These are phyloP conservation scores for Botrytis byssoidea DNA, from an alignment of 2,329 filamentous ascomycete genomes.

Conservation along the genomic window DNA sequence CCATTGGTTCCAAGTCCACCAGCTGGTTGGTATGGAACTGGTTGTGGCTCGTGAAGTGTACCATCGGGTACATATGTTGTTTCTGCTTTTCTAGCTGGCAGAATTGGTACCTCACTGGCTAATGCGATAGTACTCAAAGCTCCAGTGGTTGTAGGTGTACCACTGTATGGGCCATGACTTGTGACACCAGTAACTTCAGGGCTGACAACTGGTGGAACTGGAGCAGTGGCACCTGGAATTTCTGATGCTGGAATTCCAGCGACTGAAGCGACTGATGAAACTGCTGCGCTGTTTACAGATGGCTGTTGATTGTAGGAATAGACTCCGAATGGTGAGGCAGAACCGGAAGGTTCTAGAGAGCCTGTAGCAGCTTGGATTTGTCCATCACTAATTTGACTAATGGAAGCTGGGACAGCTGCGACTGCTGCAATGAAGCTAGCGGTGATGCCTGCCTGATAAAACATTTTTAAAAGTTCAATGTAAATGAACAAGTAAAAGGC, in stretches of 20 bases:
- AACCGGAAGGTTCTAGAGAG: neutral
- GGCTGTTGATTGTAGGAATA: conserved; percentile 34
- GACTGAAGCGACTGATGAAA: conserved; percentile 30
- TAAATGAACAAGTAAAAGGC: neutral
- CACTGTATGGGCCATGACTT: conserved; percentile 67
- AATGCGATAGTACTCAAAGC: conserved; percentile 60
- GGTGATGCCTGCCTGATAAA: conserved; percentile 12
- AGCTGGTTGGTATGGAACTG: conserved; percentile 44
- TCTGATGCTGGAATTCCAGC: conserved; percentile 33
- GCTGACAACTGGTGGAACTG: conserved; percentile 44
- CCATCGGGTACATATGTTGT: conserved; percentile 73
- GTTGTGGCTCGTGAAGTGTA: conserved; percentile 62
- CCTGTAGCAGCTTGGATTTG: neutral
- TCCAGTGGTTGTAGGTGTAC: conserved; percentile 66
- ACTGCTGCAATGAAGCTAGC: conserved; percentile 8
- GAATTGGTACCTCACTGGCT: conserved; percentile 55
- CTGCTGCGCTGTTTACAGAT: conserved; percentile 32
- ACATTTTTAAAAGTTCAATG: conserved; percentile 1
- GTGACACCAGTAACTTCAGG: conserved; percentile 56
- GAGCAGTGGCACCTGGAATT: conserved; percentile 33
- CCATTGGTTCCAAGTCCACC: conserved; percentile 66
- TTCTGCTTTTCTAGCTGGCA: conserved; percentile 60
- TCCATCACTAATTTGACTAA: neutral
- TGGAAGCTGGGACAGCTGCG: neutral
- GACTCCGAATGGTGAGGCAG: neutral